A percentile compares a stretch with the other conserved stretches of the same genome.
Conservation (phyloP, 768 basidiomycete species). For the Gelatoporia subvermispora region DNA sequence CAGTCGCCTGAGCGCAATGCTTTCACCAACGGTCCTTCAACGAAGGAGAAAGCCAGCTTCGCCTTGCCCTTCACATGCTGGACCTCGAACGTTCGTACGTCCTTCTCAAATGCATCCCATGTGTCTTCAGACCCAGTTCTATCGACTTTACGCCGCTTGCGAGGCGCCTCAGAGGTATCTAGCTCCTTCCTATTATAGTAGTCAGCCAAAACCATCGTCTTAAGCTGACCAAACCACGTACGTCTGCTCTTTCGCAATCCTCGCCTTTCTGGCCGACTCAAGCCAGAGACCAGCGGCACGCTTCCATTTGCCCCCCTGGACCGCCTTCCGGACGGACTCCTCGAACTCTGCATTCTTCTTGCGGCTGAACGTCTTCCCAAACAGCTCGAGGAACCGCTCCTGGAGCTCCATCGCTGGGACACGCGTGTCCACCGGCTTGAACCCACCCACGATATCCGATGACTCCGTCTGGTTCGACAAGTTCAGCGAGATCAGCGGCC, state of each 20-base stretch:
- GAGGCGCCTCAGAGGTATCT: slow-evolving; percentile 40
- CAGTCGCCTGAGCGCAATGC: slow-evolving; percentile 88
- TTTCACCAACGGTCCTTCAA: slow-evolving; percentile 93
- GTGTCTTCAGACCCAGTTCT: slow-evolving; percentile 37
- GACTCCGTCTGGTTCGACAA: slow-evolving; percentile 95
- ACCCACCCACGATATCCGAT: slow-evolving; percentile 89
- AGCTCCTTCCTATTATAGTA: slow-evolving; percentile 21
- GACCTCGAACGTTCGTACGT: slow-evolving; percentile 77
- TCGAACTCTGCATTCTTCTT: slow-evolving; percentile 87
- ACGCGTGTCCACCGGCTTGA: slow-evolving; percentile 91
- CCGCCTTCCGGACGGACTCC: slow-evolving; percentile 73
- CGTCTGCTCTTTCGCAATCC: slow-evolving; percentile 24
- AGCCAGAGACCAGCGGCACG: slow-evolving; percentile 79
- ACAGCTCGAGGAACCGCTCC: slow-evolving; percentile 71
- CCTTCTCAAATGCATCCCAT: slow-evolving; percentile 67
- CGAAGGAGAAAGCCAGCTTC: slow-evolving; percentile 90
- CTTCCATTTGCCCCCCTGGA: slow-evolving; percentile 82
- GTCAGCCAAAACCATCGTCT: too few species aligned
- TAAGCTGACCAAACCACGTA: slow-evolving; percentile 7
- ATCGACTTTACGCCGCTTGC: slow-evolving; percentile 69
- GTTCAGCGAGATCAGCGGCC: slow-evolving; percentile 83
- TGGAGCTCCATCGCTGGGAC: slow-evolving; percentile 70
- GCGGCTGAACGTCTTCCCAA: slow-evolving; percentile 83
- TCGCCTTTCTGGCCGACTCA: slow-evolving; percentile 52
- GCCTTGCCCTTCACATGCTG: slow-evolving; percentile 86